These are phyloP conservation scores for Chlamydomonas urium DNA, from an alignment of 139 green algal species.

Conservation along the genomic window DNA sequence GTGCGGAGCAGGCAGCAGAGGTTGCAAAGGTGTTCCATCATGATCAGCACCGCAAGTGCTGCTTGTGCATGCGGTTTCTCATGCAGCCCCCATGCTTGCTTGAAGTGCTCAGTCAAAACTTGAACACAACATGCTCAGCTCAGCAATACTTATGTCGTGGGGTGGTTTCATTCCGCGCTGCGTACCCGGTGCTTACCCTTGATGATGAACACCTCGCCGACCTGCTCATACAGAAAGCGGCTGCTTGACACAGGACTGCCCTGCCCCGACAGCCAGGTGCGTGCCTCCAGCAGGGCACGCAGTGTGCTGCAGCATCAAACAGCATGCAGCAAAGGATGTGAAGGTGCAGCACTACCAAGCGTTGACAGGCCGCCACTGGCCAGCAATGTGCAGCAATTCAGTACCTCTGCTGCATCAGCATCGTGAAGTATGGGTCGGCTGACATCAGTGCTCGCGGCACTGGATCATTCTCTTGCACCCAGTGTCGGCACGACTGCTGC, in stretches of 20 bases:
- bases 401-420: neutral
- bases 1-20: too few relatives aligned
- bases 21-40: too few relatives aligned
- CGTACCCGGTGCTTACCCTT: too few relatives aligned
- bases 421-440: constrained; percentile 10
- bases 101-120: too few relatives aligned
- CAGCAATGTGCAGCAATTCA: neutral
- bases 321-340: neutral
- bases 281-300: constrained; percentile 6
- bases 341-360: neutral
- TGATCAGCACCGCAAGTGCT: too few relatives aligned
- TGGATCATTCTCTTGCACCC: constrained; percentile 8
- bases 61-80: too few relatives aligned
- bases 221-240: constrained; percentile 54
- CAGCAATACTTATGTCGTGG: too few relatives aligned
- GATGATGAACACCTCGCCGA: constrained; percentile 50
- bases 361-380: neutral
- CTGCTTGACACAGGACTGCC: neutral
- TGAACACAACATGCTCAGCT: too few relatives aligned
- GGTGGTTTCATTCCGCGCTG: too few relatives aligned
- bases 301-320: constrained; percentile 9
- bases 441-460: constrained; percentile 1
- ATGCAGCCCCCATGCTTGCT: too few relatives aligned
- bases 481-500: neutral
- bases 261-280: neutral